Conservation (phyloP, 257 asterid genomes). For the Jasminum sambac region DNA sequence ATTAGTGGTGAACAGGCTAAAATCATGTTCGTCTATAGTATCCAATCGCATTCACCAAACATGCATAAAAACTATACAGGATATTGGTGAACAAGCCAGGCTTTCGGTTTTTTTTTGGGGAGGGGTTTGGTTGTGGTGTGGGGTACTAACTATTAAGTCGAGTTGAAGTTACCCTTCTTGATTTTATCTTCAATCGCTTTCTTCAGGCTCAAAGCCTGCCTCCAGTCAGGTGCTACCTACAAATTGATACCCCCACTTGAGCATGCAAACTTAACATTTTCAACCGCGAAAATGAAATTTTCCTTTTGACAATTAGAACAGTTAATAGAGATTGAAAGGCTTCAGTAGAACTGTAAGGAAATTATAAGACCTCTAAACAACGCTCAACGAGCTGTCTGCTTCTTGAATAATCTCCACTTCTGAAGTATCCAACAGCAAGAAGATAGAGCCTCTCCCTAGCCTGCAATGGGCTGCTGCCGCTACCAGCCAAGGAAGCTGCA, state of each 20-base stretch:
- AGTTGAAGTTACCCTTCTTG: slow-evolving; percentile 54
- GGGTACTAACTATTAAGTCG: not conserved
- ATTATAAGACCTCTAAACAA: slow-evolving; percentile 66
- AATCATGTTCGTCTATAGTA: not conserved
- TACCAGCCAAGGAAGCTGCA: slow-evolving; percentile 72
- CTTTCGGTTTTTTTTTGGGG: too few relatives aligned
- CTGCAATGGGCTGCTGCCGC: slow-evolving; percentile 45
- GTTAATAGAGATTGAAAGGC: not conserved
- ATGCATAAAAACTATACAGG: not conserved
- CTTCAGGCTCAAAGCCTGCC: slow-evolving; percentile 83
- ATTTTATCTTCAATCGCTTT: slow-evolving; percentile 83
- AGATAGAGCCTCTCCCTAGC: slow-evolving; percentile 73
- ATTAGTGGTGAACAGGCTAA: not conserved
- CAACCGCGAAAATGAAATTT: not conserved
- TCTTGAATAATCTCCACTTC: slow-evolving; percentile 73
- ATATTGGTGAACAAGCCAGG: not conserved
- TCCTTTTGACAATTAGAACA: not conserved
- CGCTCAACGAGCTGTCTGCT: slow-evolving; percentile 84
- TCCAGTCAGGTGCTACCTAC: slow-evolving; percentile 85
- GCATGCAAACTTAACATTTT: not conserved
- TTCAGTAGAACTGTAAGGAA: slow-evolving; percentile 2
- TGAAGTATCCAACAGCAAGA: slow-evolving; percentile 77
- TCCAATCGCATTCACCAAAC: not conserved
- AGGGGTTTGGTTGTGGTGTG: too few relatives aligned
- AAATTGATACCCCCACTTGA: slow-evolving; percentile 15